Conservation (phyloP, 768 basidiomycete species). For the Naganishia randhawae region DNA sequence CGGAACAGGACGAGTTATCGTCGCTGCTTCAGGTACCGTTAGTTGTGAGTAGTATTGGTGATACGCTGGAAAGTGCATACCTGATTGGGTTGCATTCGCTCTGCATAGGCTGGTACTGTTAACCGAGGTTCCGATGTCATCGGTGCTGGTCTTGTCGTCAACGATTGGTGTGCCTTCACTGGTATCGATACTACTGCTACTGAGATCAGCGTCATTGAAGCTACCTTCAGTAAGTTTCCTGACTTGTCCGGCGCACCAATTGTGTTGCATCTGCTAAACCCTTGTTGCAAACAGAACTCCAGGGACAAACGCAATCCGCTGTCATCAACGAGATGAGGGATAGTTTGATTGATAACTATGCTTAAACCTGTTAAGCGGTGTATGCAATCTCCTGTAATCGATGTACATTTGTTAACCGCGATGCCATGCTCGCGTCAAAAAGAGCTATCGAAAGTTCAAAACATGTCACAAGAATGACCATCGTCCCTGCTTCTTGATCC, state of each 20-base stretch:
- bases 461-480: too few species aligned
- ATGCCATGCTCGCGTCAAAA: too few species aligned
- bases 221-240: conserved; percentile 85
- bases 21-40: conserved; percentile 88
- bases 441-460: too few species aligned
- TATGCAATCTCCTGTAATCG: background rate
- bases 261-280: background rate
- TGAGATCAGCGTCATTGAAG: conserved; percentile 96
- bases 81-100: background rate
- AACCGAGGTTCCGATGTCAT: conserved; percentile 98
- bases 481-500: too few species aligned
- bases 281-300: conserved; percentile 60
- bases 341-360: conserved; percentile 85
- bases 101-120: conserved; percentile 84
- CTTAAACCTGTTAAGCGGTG: conserved; percentile 53
- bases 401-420: conserved; percentile 1
- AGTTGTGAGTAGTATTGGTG: conserved; percentile 64
- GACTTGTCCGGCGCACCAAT: conserved; percentile 16
- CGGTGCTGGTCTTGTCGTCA: conserved; percentile 94
- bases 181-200: conserved; percentile 99
- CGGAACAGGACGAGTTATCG: conserved; percentile 95
- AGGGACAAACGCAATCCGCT: conserved; percentile 75
- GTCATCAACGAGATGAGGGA: conserved; percentile 90
- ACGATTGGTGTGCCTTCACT: conserved; percentile 99
- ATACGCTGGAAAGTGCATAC: background rate